Percentiles rank a stretch among this genome's conserved stretches.
Conservation (phyloP, 2,329 filamentous ascomycete species). For the Cercospora brassicicola region DNA sequence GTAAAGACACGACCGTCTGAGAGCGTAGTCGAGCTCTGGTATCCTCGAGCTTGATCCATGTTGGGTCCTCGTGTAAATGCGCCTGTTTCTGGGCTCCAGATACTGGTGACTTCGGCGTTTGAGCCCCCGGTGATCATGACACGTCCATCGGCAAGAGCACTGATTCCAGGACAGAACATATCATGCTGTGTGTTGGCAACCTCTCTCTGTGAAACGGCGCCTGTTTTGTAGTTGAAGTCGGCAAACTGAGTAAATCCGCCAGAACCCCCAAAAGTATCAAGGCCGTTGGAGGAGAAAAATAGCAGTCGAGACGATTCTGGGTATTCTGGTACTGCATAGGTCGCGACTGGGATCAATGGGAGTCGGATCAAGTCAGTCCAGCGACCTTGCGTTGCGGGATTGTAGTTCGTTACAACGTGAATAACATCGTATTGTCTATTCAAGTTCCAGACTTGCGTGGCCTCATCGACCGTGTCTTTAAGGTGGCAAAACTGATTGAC, state of each 20-base stretch:
- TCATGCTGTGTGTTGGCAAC: constrained; percentile 51
- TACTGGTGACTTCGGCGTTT: constrained; percentile 50
- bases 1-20: constrained; percentile 52
- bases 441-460: constrained; percentile 2
- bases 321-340: constrained; percentile 15
- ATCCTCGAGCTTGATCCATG: constrained; percentile 54
- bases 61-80: constrained; percentile 44
- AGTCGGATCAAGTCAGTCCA: constrained; percentile 16
- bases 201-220: constrained; percentile 14
- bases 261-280: constrained; percentile 4
- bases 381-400: constrained; percentile 8
- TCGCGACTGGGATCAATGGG: constrained; percentile 17
- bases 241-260: constrained; percentile 15
- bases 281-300: constrained; percentile 7
- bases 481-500: constrained; percentile 1
- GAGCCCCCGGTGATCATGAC: constrained; percentile 58
- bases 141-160: constrained; percentile 50
- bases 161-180: constrained; percentile 61
- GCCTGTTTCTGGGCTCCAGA: constrained; percentile 47
- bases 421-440: constrained; percentile 13
- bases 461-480: neutral
- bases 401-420: neutral
- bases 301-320: constrained; percentile 14
- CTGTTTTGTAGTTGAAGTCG: constrained; percentile 18
- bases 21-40: constrained; percentile 52